Conservation (phyloP, 495 filamentous ascomycete genomes). For the Penicillium cinerascens region DNA sequence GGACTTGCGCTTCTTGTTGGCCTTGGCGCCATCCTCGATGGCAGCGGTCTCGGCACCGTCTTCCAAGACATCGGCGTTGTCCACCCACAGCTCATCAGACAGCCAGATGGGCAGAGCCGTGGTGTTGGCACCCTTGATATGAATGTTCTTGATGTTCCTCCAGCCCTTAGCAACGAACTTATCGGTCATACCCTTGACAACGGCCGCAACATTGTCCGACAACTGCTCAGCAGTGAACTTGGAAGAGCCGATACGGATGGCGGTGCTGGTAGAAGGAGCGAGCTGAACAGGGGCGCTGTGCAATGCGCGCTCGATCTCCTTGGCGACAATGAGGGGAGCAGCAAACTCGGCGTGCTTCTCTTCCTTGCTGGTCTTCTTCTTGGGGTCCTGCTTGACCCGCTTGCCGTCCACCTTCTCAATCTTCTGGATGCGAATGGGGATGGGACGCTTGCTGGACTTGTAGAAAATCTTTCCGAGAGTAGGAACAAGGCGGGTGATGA, state of each 20-base stretch:
- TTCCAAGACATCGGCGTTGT: conserved; percentile 73
- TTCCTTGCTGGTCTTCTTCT: conserved; percentile 34
- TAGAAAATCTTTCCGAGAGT: conserved; percentile 86
- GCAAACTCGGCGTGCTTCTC: conserved; percentile 40
- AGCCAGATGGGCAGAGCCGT: conserved; percentile 89
- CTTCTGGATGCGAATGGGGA: conserved; percentile 72
- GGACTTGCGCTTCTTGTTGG: conserved; percentile 65
- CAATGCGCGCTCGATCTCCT: conserved; percentile 69
- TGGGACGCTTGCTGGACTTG: conserved; percentile 76
- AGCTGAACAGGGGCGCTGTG: conserved; percentile 70
- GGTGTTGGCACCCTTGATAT: conserved; percentile 85
- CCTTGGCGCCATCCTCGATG: conserved; percentile 50
- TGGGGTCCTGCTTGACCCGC: conserved; percentile 51
- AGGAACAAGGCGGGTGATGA: conserved; percentile 70
- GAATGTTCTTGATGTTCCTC: conserved; percentile 75
- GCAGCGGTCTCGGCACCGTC: conserved; percentile 46
- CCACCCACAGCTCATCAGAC: conserved; percentile 83
- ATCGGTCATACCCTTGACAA: conserved; percentile 63
- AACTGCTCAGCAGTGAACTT: conserved; percentile 71
- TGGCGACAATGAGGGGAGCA: conserved; percentile 54
- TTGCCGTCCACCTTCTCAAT: conserved; percentile 65
- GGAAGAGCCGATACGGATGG: conserved; percentile 68
- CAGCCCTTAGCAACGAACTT: conserved; percentile 80
- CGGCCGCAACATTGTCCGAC: conserved; percentile 71
- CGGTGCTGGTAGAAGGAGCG: conserved; percentile 59